Evolutionary conservation across 148 eudicot species (phyloP).

Genomic region (Rhododendron ovatum): DNA sequence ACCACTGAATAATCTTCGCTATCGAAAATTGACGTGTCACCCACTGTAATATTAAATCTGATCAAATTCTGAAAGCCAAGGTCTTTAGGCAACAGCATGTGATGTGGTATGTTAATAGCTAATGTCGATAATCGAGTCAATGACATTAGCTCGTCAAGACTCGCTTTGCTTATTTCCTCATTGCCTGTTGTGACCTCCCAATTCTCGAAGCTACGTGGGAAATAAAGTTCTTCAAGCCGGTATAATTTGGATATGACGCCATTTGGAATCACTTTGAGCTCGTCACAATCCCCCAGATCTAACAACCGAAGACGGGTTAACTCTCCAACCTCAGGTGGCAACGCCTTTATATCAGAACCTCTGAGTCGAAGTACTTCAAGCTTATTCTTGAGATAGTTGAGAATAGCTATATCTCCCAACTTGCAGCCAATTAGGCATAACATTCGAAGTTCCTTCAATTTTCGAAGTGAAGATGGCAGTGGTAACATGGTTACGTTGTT

Average conservation of each 20-base stretch:
- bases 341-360: neutral
- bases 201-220: fast-evolving
- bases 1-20: too few species aligned
- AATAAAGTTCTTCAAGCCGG: neutral
- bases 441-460: neutral
- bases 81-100: neutral
- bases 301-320: neutral
- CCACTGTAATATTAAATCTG: neutral
- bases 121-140: neutral
- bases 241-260: neutral
- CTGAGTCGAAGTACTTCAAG: neutral
- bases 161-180: neutral
- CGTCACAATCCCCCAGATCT: neutral
- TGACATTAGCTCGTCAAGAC: neutral
- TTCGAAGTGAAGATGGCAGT: neutral
- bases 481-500: fast-evolving
- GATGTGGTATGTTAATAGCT: fast-evolving
- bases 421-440: neutral
- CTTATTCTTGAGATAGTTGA: neutral
- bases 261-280: neutral
- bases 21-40: too few species aligned
- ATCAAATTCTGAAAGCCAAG: neutral
- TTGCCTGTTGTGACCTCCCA: neutral
- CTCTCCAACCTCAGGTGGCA: neutral
- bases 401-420: neutral